Evolutionary conservation across 345 rosid species (phyloP).

Genomic region (Gossypioides kirkii): DNA sequence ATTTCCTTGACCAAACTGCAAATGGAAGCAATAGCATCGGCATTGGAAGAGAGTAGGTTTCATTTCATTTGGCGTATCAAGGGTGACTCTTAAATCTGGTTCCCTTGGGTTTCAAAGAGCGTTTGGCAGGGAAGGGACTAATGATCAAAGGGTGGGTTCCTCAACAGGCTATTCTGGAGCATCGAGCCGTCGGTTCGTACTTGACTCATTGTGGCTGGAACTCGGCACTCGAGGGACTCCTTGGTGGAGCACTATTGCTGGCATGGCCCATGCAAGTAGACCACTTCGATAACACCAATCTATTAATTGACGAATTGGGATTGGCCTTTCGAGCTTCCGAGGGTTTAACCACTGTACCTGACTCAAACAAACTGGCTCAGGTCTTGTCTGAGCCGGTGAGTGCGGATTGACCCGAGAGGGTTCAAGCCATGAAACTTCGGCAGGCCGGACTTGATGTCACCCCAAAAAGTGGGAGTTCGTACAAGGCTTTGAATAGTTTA

Average conservation of each 20-base stretch:
- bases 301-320: slow-evolving; percentile 46
- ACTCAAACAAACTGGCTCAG: slow-evolving; percentile 31
- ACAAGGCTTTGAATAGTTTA: slow-evolving; percentile 35
- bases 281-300: slow-evolving; percentile 41
- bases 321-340: slow-evolving; percentile 44
- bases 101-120: slow-evolving; percentile 37
- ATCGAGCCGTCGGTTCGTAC: slow-evolving; percentile 47
- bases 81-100: neutral
- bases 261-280: slow-evolving; percentile 67
- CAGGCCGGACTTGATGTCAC: slow-evolving; percentile 37
- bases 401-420: slow-evolving; percentile 20
- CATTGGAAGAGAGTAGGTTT: slow-evolving; percentile 44
- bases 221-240: slow-evolving; percentile 43
- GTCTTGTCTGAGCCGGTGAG: slow-evolving; percentile 24
- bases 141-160: slow-evolving; percentile 54
- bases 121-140: slow-evolving; percentile 42
- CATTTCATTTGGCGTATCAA: slow-evolving; percentile 43
- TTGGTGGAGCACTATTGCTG: slow-evolving; percentile 44
- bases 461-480: slow-evolving; percentile 40
- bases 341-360: slow-evolving; percentile 32
- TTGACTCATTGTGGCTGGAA: slow-evolving; percentile 72
- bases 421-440: slow-evolving; percentile 21
- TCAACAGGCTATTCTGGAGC: slow-evolving; percentile 35
- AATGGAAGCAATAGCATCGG: slow-evolving; percentile 33
- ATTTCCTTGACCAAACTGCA: slow-evolving; percentile 33